Conservation (phyloP, 2,329 filamentous ascomycete genomes). For the Arthrinium puccinioides region DNA sequence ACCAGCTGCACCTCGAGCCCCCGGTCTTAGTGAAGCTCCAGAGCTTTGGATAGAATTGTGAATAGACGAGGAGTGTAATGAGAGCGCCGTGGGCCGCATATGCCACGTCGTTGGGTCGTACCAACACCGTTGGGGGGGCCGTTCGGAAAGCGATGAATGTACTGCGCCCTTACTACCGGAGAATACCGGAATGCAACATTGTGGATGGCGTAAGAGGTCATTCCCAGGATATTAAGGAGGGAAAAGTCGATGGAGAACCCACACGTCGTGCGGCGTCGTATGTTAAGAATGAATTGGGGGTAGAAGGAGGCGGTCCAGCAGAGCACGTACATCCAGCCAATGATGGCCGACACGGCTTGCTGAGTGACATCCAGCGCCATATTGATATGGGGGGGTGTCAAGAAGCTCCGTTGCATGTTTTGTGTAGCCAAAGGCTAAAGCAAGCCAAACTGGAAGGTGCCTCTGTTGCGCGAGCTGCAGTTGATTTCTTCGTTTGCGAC, state of each 20-base stretch:
- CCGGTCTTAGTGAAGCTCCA: background rate
- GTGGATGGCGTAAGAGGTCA: background rate
- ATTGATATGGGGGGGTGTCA: too few species aligned
- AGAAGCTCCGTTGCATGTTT: too few species aligned
- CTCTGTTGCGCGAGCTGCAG: too few species aligned
- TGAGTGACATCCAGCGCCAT: too few species aligned
- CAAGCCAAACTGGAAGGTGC: too few species aligned
- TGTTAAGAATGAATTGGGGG: background rate
- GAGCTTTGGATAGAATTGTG: slow-evolving; percentile 5
- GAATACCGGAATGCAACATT: background rate
- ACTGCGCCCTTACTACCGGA: background rate
- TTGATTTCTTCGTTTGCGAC: too few species aligned
- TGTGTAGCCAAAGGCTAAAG: too few species aligned
- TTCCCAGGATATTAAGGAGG: background rate
- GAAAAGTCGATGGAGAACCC: background rate
- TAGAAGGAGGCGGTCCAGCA: background rate
- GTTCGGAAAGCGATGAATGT: background rate
- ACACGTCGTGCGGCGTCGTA: background rate
- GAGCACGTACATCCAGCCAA: too few species aligned
- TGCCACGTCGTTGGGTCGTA: slow-evolving; percentile 6
- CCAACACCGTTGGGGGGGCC: background rate
- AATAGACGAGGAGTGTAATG: slow-evolving; percentile 5
- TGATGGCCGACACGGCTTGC: too few species aligned
- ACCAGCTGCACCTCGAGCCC: background rate
- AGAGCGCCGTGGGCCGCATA: slow-evolving; percentile 4